phyloP scores from a whole-genome alignment of 768 basidiomycete species.

The Xanthoconium purpureum region DNA sequence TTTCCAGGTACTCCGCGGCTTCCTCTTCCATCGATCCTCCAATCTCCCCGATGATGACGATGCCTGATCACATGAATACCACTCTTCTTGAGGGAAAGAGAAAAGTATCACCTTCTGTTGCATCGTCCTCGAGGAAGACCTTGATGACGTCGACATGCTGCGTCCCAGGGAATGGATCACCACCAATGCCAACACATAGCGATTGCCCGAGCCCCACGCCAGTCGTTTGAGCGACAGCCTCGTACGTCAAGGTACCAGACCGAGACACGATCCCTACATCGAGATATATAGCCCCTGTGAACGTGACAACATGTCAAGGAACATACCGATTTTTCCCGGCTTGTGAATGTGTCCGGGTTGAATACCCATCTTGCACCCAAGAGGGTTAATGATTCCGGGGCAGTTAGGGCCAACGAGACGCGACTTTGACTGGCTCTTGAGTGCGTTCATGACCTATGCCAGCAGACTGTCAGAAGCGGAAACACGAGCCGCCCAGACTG shows the following conservation, averaged over 20 bases:
- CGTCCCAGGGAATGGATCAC: slow-evolving; percentile 95
- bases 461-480: not conserved
- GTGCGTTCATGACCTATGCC: slow-evolving; percentile 81
- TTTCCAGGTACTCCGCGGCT: slow-evolving; percentile 92
- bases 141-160: slow-evolving; percentile 95
- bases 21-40: slow-evolving; percentile 99
- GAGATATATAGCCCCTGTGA: not conserved
- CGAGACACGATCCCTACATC: slow-evolving; percentile 84
- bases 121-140: slow-evolving; percentile 91
- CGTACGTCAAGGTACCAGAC: slow-evolving; percentile 95
- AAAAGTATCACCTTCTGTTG: slow-evolving; percentile 72
- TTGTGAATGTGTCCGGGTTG: slow-evolving; percentile 97
- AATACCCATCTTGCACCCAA: slow-evolving; percentile 99
- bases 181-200: slow-evolving; percentile 95
- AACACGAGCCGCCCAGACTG: not conserved
- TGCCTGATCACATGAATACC: slow-evolving; percentile 49
- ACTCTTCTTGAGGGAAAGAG: not conserved
- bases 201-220: slow-evolving; percentile 95
- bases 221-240: slow-evolving; percentile 97
- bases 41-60: slow-evolving; percentile 98
- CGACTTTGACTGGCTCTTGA: slow-evolving; percentile 90
- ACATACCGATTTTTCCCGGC: slow-evolving; percentile 90
- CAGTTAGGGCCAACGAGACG: slow-evolving; percentile 98
- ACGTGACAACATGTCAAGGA: not conserved
- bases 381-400: slow-evolving; percentile 95